phyloP scores from a whole-genome alignment of 1,139 yeast genomes.

The Kodamaea alishanica region DNA sequence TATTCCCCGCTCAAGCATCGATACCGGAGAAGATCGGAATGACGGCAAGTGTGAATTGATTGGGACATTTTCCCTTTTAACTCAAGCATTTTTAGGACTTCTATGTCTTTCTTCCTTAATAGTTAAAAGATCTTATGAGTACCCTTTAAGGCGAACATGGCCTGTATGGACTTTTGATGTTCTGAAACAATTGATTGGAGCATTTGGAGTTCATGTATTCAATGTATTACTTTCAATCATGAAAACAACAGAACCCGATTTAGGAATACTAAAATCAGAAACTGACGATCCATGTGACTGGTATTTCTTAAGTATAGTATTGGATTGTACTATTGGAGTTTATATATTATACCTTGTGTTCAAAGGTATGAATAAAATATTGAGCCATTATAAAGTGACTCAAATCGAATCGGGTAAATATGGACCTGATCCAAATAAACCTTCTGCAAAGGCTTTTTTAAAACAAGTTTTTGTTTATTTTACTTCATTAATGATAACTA shows the following conservation, averaged over 20 bases:
- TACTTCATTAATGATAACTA: constrained; percentile 59
- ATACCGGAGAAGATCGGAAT: constrained; percentile 2
- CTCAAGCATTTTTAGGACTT: constrained; percentile 67
- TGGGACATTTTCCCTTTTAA: constrained; percentile 66
- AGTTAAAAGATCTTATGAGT: constrained; percentile 71
- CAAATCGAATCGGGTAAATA: constrained; percentile 82
- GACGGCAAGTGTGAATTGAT: constrained; percentile 54
- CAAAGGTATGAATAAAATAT: constrained; percentile 42
- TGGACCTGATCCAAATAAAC: constrained; percentile 57
- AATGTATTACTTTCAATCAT: constrained; percentile 71
- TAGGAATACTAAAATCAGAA: background rate
- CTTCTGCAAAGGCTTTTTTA: constrained; percentile 58
- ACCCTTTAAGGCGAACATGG: constrained; percentile 80
- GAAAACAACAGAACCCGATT: constrained; percentile 24
- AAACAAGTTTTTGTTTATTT: constrained; percentile 75
- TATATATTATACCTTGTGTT: constrained; percentile 66
- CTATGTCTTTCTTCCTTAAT: constrained; percentile 72
- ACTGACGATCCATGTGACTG: constrained; percentile 72
- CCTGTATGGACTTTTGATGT: constrained; percentile 88
- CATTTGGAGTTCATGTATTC: constrained; percentile 75
- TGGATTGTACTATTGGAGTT: constrained; percentile 95
- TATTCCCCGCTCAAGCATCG: too few relatives aligned
- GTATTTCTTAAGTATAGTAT: constrained; percentile 82
- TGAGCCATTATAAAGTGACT: constrained; percentile 30
- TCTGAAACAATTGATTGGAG: constrained; percentile 83